Base-by-base conservation (phyloP, 805 yeast species). In the Metschnikowia sp. region DNA sequence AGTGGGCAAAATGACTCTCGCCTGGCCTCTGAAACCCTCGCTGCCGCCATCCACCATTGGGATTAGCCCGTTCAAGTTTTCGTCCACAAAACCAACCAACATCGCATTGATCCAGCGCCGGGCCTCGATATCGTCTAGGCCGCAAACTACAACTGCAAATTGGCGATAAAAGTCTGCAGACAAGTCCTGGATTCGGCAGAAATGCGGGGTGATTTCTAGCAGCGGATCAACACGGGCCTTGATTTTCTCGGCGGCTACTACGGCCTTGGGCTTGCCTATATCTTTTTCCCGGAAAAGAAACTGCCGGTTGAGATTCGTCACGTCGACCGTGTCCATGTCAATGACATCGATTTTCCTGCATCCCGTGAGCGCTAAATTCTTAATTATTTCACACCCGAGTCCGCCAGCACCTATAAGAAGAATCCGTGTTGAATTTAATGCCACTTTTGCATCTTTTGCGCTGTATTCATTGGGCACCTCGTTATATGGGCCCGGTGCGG, bases 11-110 rank as follows among this genome's bases (percentile, higher is more conserved):
- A 92, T 89, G 11, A 89, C 85, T 58, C 96, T 82, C 11, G 90
- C 79, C 59, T 92, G 96, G 3, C 99, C 99, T 54, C 86, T 78
- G 60, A 92, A 85, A 0, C 97, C 97, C 61, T 92, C 98, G 0
- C 96, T 86, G 3, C 97, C 99, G 4, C 97, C 97, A 62, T 92
- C 99, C 12, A 94, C 81, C 61, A 92, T 49, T 1, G 77, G 77
- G 2, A 72, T 63, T 13, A 72, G 46, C 13, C 59, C 56, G 38
- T 59, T 55, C 30, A 62, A 55, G 2, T 79, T 75, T 0, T 63
- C 18, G 40, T 77, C 82, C 4, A 87, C 89, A 52, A 91, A 58
- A 9, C 80, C 73, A 1, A 87, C 81, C 28, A 92, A 65, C 11
- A 80, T 66, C 7, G 76, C 74, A 64, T 92, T 92, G 52, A 92